Evolutionary conservation across 2,329 filamentous ascomycete species (phyloP), one percentile per base, ranked within the genome.

Genomic region (Paraphaeosphaeria sporulosa): DNA sequence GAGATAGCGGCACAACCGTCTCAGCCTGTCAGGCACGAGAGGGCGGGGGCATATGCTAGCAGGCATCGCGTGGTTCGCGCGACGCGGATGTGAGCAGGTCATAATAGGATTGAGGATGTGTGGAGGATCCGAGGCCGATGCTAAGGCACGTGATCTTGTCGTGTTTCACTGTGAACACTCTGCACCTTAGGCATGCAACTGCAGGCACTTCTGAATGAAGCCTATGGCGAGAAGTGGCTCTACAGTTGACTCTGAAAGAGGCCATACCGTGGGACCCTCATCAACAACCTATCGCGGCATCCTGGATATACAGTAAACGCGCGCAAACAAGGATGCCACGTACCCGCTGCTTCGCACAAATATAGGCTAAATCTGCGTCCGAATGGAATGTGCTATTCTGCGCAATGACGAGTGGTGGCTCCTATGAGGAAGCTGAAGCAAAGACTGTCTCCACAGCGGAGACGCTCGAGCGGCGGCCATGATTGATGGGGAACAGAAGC

Each of bases 1-100:
- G 55, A 64, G 50, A 59, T 61, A 60, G 64, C 61, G 65, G 64
- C 64, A 68, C 71, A 61, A 67, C 42, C 61, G 74, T 76, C 71
- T 77, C 74, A 74, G 67, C 64, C 64, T 58, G 68, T 57, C 53
- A 57, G 55, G 59, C 55, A 58, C 40, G 55, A 50, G 60, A 51
- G 60, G 59, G 66, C 53, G 42, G 57, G 61, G 36, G 38, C 7
- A 56, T 52, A 63, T 64, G 65, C 59, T 64, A 23, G 52, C 15
- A 46, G 51, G 50, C 51, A 53, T 48, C 21, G 52, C 42, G 52
- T 27, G 58, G 57, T 42, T n/a, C 34, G 55, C 30, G 34, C 30
- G 52, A 54, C 54, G 38, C 46, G 38, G 15, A n/a, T 8, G 60
- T 58, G 61, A 49, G 57, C 57, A 57, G 40, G 53, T 59, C 30